Conservation (phyloP, 768 basidiomycete species). For the Trametes villosa region DNA sequence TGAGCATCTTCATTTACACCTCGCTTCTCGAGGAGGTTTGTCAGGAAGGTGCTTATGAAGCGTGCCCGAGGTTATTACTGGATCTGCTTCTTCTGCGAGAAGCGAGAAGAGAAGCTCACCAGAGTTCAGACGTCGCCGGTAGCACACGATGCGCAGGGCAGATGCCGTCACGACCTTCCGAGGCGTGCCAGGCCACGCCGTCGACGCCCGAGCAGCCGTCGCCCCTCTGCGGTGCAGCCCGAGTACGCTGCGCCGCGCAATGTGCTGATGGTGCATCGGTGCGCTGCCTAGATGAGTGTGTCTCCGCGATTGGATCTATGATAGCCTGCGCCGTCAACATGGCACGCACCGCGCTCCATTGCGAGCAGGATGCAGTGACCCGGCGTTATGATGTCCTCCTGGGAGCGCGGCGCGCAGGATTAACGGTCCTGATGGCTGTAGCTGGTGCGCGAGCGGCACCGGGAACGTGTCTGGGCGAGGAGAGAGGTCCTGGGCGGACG, state of each 20-base stretch:
- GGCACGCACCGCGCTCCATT: not conserved
- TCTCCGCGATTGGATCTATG: not conserved
- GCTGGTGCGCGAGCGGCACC: not conserved
- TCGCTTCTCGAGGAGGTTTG: too few relatives aligned
- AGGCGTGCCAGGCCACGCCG: too few relatives aligned
- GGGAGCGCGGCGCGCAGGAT: not conserved
- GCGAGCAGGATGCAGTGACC: slow-evolving; percentile 4
- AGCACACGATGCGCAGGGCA: too few relatives aligned
- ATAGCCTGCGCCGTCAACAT: not conserved
- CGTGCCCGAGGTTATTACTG: too few relatives aligned
- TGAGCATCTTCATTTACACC: too few relatives aligned
- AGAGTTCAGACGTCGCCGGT: too few relatives aligned
- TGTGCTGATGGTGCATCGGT: not conserved
- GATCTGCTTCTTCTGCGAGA: too few relatives aligned
- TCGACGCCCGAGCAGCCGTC: too few relatives aligned
- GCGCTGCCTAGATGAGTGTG: not conserved
- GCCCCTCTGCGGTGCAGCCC: too few relatives aligned
- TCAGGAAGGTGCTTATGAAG: too few relatives aligned
- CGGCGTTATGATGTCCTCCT: slow-evolving; percentile 1
- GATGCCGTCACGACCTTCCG: too few relatives aligned
- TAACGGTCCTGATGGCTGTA: not conserved
- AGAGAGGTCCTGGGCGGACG: not conserved
- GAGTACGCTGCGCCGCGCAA: not conserved
- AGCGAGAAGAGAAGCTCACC: too few relatives aligned
- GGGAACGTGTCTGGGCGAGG: not conserved